A percentile compares a stretch with the other conserved stretches of the same genome.
phyloP scores from a whole-genome alignment of 306 rosid species.

The Prunus campanulata region DNA sequence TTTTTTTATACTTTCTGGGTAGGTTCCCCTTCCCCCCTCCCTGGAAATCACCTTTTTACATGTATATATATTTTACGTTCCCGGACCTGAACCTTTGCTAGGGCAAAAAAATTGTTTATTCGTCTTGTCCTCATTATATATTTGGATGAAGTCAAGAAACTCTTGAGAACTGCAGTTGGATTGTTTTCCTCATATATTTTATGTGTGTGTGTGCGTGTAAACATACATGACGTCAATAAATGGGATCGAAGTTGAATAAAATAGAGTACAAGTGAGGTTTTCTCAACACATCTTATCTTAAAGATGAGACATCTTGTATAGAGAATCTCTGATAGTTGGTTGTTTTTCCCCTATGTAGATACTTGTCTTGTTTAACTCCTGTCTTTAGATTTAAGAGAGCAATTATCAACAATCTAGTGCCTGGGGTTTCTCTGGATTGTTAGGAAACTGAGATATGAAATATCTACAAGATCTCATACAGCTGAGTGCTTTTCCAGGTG shows the following conservation, averaged over 20 bases:
- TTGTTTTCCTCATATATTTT: neutral
- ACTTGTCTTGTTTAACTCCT: neutral
- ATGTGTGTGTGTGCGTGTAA: too few species aligned
- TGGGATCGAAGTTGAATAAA: too few species aligned
- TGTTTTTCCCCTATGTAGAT: neutral
- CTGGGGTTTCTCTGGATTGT: neutral
- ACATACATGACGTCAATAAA: too few species aligned
- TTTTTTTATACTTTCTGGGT: neutral
- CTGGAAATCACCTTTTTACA: neutral
- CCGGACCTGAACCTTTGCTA: too few species aligned
- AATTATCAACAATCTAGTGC: neutral
- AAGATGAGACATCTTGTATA: too few species aligned
- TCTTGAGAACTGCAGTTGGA: neutral
- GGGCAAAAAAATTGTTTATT: too few species aligned
- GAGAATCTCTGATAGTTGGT: too few species aligned
- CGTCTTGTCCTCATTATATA: neutral
- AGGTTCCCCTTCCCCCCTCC: neutral
- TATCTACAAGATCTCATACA: constrained; percentile 18
- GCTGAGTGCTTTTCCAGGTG: constrained; percentile 52
- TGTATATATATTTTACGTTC: too few species aligned
- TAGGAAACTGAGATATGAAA: neutral
- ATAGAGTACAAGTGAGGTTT: too few species aligned
- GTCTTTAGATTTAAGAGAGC: neutral
- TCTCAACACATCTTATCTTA: too few species aligned
- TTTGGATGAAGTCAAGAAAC: neutral